These are phyloP conservation scores for Talaromyces islandicus DNA, from an alignment of 2,329 filamentous ascomycete genomes.

Conservation along the genomic window DNA sequence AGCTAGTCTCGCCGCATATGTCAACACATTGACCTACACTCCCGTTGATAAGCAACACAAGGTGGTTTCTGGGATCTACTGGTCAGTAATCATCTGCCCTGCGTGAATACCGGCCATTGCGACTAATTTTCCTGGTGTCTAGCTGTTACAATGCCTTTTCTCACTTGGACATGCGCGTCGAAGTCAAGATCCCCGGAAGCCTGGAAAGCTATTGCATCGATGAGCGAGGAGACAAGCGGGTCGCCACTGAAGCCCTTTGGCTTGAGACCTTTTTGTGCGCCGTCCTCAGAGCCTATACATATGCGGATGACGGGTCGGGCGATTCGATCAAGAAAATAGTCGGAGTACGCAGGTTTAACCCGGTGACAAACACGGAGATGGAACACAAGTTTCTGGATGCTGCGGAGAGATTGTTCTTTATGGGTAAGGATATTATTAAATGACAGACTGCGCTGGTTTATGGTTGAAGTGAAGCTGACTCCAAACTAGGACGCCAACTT, in stretches of 20 bases:
- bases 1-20: conserved; percentile 92
- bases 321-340: conserved; percentile 95
- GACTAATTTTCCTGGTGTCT: conserved; percentile 8
- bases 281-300: conserved; percentile 88
- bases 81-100: conserved; percentile 48
- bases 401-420: conserved; percentile 91
- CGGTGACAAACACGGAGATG: conserved; percentile 94
- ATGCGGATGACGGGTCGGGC: conserved; percentile 90
- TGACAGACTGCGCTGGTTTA: background rate
- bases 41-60: conserved; percentile 79
- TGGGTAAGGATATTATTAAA: conserved; percentile 50
- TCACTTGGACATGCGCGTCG: conserved; percentile 93
- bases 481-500: conserved; percentile 73
- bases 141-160: conserved; percentile 99
- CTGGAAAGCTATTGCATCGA: conserved; percentile 98
- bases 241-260: conserved; percentile 91
- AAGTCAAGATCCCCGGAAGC: conserved; percentile 92
- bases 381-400: conserved; percentile 94
- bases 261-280: conserved; percentile 96
- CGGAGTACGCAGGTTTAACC: conserved; percentile 94
- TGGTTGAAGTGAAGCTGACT: background rate
- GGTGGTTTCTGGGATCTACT: conserved; percentile 90
- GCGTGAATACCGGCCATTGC: background rate
- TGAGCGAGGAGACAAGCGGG: conserved; percentile 89
- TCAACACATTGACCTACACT: conserved; percentile 93